Evolutionary conservation across 352 stramenopile genomes (phyloP), one percentile per base, ranked within the genome.

Genomic region (Phytophthora aleatoria): DNA sequence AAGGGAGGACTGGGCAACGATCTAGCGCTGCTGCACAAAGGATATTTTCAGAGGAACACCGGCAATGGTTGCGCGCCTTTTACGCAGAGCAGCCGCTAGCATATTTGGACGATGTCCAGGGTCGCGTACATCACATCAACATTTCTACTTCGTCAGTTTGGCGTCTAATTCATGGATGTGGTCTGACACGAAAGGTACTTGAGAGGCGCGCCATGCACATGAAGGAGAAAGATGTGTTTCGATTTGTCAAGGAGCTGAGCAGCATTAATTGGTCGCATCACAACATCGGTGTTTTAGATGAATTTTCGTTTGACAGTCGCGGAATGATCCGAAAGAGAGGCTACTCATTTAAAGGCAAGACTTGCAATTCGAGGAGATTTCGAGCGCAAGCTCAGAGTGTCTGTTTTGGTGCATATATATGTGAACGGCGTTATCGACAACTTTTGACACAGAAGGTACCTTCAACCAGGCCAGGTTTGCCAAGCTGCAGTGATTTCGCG

Each of bases 301-400:
- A 52, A 36, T 26, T 52, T 4, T 52, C 47, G 2, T 52, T 52
- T 27, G 47, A 41, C 15, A 52, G 39, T 27, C 26, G 47, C 10
- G 47, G 47, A 1, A 52, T 52, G 28, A 38, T 52, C 3, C 5
- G 47, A 28, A 52, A 27, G 28, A 26, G 47, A 1, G 16, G 42
- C 16, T 49, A 49, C 11, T 49, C 42, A 8, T 20, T 49, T 6
- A 49, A 49, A 30, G 42, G 42, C 8, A 12, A 49, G 8, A 31
- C 7, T 31, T 10, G n/a, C 42, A n/a, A 15, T 49, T 3, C 20
- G 42, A 3, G 42, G 20, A 15, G 20, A 31, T 49, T 49, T 49
- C n/a, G 6, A 30, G 42, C 42, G 42, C 26, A 49, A 49, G 11
- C 42, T n/a, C 15, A 12, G 42, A 31, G 6, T 20, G 20, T 20